Evolutionary conservation across 306 rosid species (phyloP).

Genomic region (Aeschynomene evenia): DNA sequence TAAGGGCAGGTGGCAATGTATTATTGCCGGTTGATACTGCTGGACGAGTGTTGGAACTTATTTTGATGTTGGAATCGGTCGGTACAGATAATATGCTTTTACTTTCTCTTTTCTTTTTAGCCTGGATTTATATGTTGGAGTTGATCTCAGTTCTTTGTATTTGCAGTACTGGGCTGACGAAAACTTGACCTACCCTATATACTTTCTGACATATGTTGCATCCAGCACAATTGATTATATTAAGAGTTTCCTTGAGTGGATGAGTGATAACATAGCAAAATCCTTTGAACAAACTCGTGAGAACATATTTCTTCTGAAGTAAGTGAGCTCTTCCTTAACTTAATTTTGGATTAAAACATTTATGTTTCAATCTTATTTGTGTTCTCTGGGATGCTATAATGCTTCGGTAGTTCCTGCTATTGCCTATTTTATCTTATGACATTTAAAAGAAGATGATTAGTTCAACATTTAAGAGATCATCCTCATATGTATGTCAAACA

Average conservation of each 20-base stretch:
- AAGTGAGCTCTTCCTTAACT: conserved; percentile 41
- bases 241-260: conserved; percentile 97
- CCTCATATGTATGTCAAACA: not conserved
- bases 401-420: not conserved
- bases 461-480: not conserved
- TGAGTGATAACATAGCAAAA: conserved; percentile 95
- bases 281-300: conserved; percentile 93
- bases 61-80: conserved; percentile 82
- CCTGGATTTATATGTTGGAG: not conserved
- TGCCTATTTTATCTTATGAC: conserved; percentile 19
- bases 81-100: conserved; percentile 39
- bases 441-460: not conserved
- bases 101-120: not conserved
- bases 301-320: conserved; percentile 86
- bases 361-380: not conserved
- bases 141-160: conserved; percentile 37
- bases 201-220: conserved; percentile 79
- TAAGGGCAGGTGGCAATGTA: conserved; percentile 83
- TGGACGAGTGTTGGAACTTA: conserved; percentile 87
- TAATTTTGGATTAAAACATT: conserved; percentile 5
- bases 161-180: conserved; percentile 96
- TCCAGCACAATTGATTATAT: conserved; percentile 88
- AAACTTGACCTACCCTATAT: conserved; percentile 73
- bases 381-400: not conserved
- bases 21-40: conserved; percentile 88